A percentile compares a stretch with the other conserved stretches of the same genome.
These are phyloP conservation scores for Fusarium sp. DNA, from an alignment of 2,329 filamentous ascomycete genomes.

Conservation along the genomic window DNA sequence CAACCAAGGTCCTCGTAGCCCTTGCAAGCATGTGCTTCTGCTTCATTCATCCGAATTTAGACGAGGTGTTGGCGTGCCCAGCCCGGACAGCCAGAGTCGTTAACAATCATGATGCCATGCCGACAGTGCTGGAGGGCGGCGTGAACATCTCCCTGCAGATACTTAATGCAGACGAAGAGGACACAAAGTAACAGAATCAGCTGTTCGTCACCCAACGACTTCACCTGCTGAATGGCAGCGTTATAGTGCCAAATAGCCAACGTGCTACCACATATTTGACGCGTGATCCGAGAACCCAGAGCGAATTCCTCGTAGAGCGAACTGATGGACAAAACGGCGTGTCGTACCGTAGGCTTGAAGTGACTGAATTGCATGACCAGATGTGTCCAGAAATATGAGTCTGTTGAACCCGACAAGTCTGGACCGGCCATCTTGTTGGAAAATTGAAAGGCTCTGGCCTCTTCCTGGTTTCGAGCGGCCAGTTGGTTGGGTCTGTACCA, in stretches of 20 bases:
- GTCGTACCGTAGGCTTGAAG: constrained; percentile 23
- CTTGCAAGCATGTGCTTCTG: too few species aligned
- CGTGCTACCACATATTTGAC: constrained; percentile 9
- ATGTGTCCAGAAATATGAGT: constrained; percentile 37
- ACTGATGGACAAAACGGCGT: constrained; percentile 30
- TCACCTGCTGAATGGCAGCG: constrained; percentile 19
- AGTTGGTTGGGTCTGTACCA: constrained; percentile 21
- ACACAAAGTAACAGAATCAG: constrained; percentile 25
- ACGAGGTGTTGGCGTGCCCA: constrained; percentile 18
- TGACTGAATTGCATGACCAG: constrained; percentile 38
- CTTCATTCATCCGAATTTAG: too few species aligned
- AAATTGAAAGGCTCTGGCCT: constrained; percentile 27
- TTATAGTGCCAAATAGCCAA: constrained; percentile 28
- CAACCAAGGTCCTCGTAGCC: too few species aligned
- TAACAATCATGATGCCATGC: constrained; percentile 3
- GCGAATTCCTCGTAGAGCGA: constrained; percentile 29
- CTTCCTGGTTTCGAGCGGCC: constrained; percentile 1
- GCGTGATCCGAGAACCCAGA: background rate
- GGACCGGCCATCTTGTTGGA: constrained; percentile 24
- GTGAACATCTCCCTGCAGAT: constrained; percentile 20
- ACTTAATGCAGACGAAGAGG: constrained; percentile 31
- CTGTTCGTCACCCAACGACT: constrained; percentile 1
- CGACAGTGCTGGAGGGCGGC: constrained; percentile 20
- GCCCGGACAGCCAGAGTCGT: background rate
- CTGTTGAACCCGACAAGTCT: constrained; percentile 13